Percentiles rank a stretch among this genome's conserved stretches.
Conservation (phyloP, 257 asterid genomes). For the Capsicum rhomboideum region DNA sequence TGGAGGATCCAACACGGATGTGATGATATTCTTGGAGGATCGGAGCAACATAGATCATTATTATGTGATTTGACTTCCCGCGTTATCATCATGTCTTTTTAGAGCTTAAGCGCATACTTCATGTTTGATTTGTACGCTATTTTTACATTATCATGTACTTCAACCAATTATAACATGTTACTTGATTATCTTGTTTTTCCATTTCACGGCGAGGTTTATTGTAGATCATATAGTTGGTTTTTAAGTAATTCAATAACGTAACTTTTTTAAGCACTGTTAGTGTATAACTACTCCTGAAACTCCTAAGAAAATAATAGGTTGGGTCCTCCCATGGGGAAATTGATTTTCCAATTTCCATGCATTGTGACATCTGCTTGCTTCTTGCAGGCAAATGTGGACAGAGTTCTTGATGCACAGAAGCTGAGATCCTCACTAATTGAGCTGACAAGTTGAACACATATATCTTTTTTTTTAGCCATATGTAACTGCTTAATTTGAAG, state of each 20-base stretch:
- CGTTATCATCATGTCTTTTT: not conserved
- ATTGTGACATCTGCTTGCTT: not conserved
- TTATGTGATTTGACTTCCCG: not conserved
- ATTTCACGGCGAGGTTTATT: not conserved
- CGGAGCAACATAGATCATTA: not conserved
- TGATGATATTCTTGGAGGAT: not conserved
- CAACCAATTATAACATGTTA: not conserved
- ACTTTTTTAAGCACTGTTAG: not conserved
- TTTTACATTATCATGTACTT: not conserved
- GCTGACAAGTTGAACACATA: not conserved
- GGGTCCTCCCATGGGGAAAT: too few relatives aligned
- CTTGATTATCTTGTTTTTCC: not conserved
- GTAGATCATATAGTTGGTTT: not conserved
- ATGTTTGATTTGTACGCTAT: not conserved
- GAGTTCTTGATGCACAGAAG: not conserved
- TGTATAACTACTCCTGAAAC: not conserved
- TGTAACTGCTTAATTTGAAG: not conserved
- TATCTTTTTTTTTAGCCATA: not conserved
- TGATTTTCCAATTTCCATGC: not conserved
- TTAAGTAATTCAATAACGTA: not conserved
- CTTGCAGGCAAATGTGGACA: constrained; percentile 7
- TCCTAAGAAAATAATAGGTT: not conserved
- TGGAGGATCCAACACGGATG: not conserved
- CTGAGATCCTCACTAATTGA: not conserved
- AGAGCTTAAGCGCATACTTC: not conserved